Percentiles rank a stretch among this genome's conserved stretches.
phyloP scores from a whole-genome alignment of 2,329 filamentous ascomycete species.

The Didymella pomorum region DNA sequence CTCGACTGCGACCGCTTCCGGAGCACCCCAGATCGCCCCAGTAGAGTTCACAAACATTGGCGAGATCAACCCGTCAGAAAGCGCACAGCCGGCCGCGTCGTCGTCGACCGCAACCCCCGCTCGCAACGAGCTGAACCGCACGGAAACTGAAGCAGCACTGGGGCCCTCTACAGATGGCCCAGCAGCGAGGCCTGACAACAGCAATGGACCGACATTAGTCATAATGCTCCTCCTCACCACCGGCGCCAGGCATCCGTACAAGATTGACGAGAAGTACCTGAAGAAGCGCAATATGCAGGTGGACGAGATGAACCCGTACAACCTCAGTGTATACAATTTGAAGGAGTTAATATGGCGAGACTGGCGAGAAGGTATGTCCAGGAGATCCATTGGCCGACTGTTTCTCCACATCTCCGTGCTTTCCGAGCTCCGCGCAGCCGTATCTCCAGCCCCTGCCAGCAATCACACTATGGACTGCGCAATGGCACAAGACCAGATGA shows the following conservation, averaged over 20 bases:
- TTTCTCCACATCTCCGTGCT: neutral
- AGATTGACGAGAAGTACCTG: slow-evolving; percentile 86
- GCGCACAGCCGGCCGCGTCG: slow-evolving; percentile 22
- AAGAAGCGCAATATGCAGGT: slow-evolving; percentile 80
- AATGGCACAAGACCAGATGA: slow-evolving; percentile 16
- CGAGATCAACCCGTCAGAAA: slow-evolving; percentile 24
- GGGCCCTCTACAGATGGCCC: slow-evolving; percentile 58
- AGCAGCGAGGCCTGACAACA: slow-evolving; percentile 49
- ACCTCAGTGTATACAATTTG: slow-evolving; percentile 90
- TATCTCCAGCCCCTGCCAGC: too few species aligned
- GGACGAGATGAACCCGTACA: slow-evolving; percentile 80
- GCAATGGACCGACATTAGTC: slow-evolving; percentile 61
- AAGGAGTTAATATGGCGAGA: slow-evolving; percentile 94
- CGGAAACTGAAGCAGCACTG: slow-evolving; percentile 55
- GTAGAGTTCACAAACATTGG: slow-evolving; percentile 16
- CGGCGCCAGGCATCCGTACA: slow-evolving; percentile 87
- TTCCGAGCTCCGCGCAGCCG: neutral
- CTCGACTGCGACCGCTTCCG: slow-evolving; percentile 26
- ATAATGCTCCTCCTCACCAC: slow-evolving; percentile 86
- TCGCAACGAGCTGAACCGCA: slow-evolving; percentile 45
- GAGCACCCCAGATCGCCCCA: slow-evolving; percentile 25
- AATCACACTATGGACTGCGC: slow-evolving; percentile 5
- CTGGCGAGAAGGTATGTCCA: slow-evolving; percentile 74
- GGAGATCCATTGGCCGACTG: neutral
- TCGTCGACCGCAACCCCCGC: slow-evolving; percentile 34